Percentiles rank a stretch among this genome's conserved stretches.
Evolutionary conservation across 768 basidiomycete genomes (phyloP).

Genomic region (Tricholoma furcatifolium): DNA sequence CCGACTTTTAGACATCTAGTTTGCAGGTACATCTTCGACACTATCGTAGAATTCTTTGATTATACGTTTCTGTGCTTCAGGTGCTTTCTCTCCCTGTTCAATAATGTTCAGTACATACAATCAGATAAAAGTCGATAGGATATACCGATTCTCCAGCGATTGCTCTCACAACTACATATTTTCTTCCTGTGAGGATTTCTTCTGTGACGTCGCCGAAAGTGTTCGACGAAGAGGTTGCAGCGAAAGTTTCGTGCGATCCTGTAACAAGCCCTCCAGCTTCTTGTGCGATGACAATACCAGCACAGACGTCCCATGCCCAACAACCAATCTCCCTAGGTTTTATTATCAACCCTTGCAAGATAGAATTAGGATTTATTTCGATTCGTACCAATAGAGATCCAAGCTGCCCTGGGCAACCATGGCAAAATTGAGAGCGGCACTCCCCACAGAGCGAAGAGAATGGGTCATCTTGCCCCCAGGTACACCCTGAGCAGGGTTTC

Average conservation of each 20-base stretch:
- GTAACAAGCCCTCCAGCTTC: constrained; percentile 85
- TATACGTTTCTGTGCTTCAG: constrained; percentile 74
- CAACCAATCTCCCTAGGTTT: constrained; percentile 73
- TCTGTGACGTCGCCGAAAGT: constrained; percentile 64
- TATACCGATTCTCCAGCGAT: constrained; percentile 59
- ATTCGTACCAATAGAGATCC: constrained; percentile 80
- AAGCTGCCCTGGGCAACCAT: constrained; percentile 87
- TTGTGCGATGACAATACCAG: constrained; percentile 87
- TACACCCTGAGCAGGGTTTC: constrained; percentile 61
- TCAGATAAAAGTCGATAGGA: neutral
- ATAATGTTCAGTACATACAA: constrained; percentile 2
- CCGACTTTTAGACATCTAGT: constrained; percentile 27
- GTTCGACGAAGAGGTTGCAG: constrained; percentile 30
- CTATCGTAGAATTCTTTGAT: constrained; percentile 85
- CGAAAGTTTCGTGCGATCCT: constrained; percentile 57
- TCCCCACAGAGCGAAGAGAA: constrained; percentile 79
- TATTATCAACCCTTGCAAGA: neutral
- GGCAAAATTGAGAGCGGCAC: constrained; percentile 79
- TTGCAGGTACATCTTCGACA: constrained; percentile 66
- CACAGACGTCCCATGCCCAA: constrained; percentile 88
- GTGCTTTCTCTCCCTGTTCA: constrained; percentile 54
- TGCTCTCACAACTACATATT: constrained; percentile 75
- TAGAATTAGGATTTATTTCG: neutral
- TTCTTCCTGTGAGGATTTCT: constrained; percentile 72
- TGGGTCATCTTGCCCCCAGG: constrained; percentile 82